These are phyloP conservation scores for Vicia villosa DNA, from an alignment of 306 rosid genomes.

Conservation along the genomic window DNA sequence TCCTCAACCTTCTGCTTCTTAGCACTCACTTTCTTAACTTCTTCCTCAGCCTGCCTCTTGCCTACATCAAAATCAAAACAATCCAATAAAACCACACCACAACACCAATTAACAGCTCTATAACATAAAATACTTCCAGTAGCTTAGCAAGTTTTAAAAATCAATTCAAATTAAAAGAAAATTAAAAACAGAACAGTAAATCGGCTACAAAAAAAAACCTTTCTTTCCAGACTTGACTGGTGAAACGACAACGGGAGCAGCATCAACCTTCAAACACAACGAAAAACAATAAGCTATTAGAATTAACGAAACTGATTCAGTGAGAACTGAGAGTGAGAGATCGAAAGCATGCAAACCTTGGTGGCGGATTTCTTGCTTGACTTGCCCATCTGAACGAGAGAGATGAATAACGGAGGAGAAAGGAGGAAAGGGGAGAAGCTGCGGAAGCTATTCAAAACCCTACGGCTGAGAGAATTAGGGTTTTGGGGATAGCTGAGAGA, in stretches of 20 bases:
- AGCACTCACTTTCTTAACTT: constrained; percentile 49
- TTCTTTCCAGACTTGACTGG: constrained; percentile 59
- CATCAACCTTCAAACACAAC: constrained; percentile 53
- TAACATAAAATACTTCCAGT: no score
- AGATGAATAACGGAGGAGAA: neutral
- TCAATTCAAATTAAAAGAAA: no score
- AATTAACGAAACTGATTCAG: neutral
- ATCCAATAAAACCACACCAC: no score
- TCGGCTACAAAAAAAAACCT: no score
- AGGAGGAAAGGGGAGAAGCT: neutral
- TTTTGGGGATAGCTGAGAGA: constrained; percentile 36
- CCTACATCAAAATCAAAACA: constrained; percentile 36
- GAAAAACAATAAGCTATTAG: neutral
- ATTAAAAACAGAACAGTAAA: no score
- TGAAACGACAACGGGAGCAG: constrained; percentile 58
- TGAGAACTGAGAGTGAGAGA: neutral
- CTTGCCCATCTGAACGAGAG: constrained; percentile 54
- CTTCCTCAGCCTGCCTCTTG: constrained; percentile 72
- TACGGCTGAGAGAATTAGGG: constrained; percentile 39
- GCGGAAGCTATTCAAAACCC: constrained; percentile 58
- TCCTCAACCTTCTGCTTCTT: constrained; percentile 74
- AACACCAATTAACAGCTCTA: no score
- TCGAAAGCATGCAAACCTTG: constrained; percentile 45
- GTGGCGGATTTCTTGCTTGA: constrained; percentile 78
- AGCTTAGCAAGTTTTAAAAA: no score